A percentile compares a stretch with the other conserved stretches of the same genome.
Evolutionary conservation across 495 filamentous ascomycete genomes (phyloP).

Genomic region (Penicillium verhagenii): DNA sequence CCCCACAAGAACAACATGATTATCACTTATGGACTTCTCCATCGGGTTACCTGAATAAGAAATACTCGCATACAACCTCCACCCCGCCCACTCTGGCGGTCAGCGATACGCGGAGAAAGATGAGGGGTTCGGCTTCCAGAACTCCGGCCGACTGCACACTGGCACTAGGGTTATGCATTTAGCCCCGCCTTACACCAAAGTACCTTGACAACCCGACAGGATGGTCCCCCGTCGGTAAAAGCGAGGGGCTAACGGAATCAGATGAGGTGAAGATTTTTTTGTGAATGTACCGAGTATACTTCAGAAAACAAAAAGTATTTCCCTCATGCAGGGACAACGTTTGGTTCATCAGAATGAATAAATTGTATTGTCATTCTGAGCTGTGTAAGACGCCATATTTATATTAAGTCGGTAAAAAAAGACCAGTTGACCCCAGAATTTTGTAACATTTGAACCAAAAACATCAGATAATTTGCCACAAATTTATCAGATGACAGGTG

Average conservation of each 20-base stretch:
- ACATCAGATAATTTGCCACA: not conserved
- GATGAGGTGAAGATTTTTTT: conserved; percentile 3
- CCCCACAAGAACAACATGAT: not conserved
- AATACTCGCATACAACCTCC: not conserved
- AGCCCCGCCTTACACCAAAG: conserved; percentile 9
- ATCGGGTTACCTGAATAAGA: not conserved
- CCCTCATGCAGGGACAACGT: not conserved
- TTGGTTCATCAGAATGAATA: not conserved
- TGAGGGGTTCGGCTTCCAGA: conserved; percentile 20
- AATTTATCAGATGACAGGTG: not conserved
- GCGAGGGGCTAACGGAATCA: not conserved
- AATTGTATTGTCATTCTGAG: not conserved
- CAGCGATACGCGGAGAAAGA: conserved; percentile 10
- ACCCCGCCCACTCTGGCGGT: not conserved
- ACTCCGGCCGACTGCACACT: conserved; percentile 5
- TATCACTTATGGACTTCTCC: not conserved
- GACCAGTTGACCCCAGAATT: not conserved
- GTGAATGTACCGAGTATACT: not conserved
- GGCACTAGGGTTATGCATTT: conserved; percentile 5
- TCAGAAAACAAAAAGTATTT: not conserved
- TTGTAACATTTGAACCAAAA: not conserved
- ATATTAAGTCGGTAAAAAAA: not conserved
- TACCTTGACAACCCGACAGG: conserved; percentile 1
- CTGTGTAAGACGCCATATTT: not conserved
- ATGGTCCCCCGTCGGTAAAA: conserved; percentile 2